Evolutionary conservation across 2,329 filamentous ascomycete species (phyloP), one percentile per base, ranked within the genome.

Genomic region (Sporothrix brasiliensis): DNA sequence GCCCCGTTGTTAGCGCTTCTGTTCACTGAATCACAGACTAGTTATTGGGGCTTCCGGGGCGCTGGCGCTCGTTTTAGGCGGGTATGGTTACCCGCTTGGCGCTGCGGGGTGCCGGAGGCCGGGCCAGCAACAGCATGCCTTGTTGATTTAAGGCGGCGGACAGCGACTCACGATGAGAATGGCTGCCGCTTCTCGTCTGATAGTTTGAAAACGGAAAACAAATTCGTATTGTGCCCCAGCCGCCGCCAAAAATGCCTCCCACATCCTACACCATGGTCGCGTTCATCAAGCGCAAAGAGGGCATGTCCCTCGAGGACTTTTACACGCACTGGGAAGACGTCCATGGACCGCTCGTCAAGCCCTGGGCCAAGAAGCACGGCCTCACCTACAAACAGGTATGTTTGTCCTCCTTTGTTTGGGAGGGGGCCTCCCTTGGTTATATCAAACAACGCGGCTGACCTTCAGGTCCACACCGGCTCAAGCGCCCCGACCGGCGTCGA

Each of bases 281-380:
- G 13, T 73, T 71, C 52, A 68, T 73, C 39, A 73, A 73, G 70
- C 72, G 72, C 68, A 73, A 77, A 21, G 76, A 75, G 21, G 71
- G 73, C 58, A 72, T 79, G 60, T 76, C 75, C 16, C 75, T 71
- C 30, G 76, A 73, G 39, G 73, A 78, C 56, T 79, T 80, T 73
- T 79, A 78, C 75, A 71, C 76, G 52, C 76, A 79, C 72, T 80
- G 78, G 78, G 72, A 78, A 67, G 73, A 76, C 10, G 72, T 77
- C 19, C 78, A 79, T 69, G 78, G 74, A 3, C 75, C 75, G 3
- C 77, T 79, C 49, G 77, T 78, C 21, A 75, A 75, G 67, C 76
- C 78, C 0, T 80, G 78, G 78, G 76, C 76, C 19, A 73, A 78
- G 71, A 77, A 77, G 69, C 75, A 79, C 69, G 77, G 77, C 16